Base-by-base conservation (phyloP, 352 stramenopile genomes). In the Stephanocyclus meneghinianus region DNA sequence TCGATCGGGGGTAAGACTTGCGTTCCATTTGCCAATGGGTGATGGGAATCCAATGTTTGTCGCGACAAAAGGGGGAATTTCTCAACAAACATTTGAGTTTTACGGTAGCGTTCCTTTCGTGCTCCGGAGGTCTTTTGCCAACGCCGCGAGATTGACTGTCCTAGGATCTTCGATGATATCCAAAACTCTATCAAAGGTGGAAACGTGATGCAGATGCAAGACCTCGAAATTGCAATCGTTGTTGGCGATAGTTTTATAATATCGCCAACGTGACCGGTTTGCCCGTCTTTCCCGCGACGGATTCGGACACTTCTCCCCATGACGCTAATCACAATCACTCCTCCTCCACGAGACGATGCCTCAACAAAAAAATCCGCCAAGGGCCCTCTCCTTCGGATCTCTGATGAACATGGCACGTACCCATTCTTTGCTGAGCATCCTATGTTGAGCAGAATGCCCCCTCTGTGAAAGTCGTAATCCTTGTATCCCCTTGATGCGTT, bases 361-460 rank as follows among this genome's bases (percentile, higher is more conserved):
- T 57, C 61, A 40, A 69, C 61, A 69, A 4, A 67, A 53, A 67
- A 44, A 67, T 16, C 35, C 35, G 8, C 13, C 16, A 3, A 67
- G 18, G 2, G 21, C 32, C 40, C 81, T 59, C 61, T 87, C 74
- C 44, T 85, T 86, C 1, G 84, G 81, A 77, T 90, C 81, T 64
- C 84, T 65, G 0, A 90, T 76, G 56, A 90, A 87, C 11, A 90
- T 83, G 1, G 84, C 84, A 35, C 78, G 55, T 16, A 80, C 87
- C 84, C 84, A 90, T 8, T 86, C 74, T 1, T 68, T 32, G 29
- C 69, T 84, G 0, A 72, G 82, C 32, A 83, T 66, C 30, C 89
- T 85, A 7, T 78, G n/a, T 40, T 71, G 47, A 86, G 81, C 21
- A 76, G 76, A 21, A 67, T 51, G 11, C 60, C 48, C 26, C 30